A percentile compares a stretch with the other conserved stretches of the same genome.
These are phyloP conservation scores for Exobasidium cylindrosporum DNA, from an alignment of 1,284 basidiomycete species.

Conservation along the genomic window DNA sequence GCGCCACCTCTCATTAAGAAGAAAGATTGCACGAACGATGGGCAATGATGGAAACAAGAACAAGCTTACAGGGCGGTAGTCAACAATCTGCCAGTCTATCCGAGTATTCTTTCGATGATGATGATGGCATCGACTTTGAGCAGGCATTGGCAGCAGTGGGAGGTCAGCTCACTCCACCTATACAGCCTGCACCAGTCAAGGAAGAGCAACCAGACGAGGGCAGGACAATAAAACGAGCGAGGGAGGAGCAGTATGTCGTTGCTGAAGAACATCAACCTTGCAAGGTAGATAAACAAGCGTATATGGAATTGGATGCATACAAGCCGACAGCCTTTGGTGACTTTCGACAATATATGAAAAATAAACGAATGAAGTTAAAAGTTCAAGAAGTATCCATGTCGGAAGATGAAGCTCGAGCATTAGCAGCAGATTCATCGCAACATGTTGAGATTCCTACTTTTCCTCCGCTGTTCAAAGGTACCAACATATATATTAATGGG, in stretches of 20 bases:
- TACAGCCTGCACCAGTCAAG: neutral
- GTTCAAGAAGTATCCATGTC: slow-evolving; percentile 38
- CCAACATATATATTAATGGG: slow-evolving; percentile 70
- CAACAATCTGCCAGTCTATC: neutral
- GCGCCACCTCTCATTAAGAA: too few species aligned
- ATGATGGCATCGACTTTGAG: neutral
- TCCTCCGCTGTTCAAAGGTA: slow-evolving; percentile 35
- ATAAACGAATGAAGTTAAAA: slow-evolving; percentile 79
- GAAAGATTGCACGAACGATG: neutral
- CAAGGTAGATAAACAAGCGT: neutral
- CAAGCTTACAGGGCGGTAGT: neutral
- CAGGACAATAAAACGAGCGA: neutral
- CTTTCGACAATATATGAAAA: slow-evolving; percentile 79
- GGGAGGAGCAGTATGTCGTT: neutral
- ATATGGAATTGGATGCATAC: slow-evolving; percentile 59
- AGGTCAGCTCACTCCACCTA: neutral
- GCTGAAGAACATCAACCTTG: neutral
- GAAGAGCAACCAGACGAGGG: neutral
- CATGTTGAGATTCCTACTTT: slow-evolving; percentile 17
- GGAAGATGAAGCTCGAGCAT: slow-evolving; percentile 22
- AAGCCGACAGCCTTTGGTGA: slow-evolving; percentile 76
- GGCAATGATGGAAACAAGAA: neutral
- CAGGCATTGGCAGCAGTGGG: neutral
- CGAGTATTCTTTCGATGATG: neutral
- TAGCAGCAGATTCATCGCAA: slow-evolving; percentile 16